These are phyloP conservation scores for Brassica juncea DNA, from an alignment of 345 rosid species.

Conservation along the genomic window DNA sequence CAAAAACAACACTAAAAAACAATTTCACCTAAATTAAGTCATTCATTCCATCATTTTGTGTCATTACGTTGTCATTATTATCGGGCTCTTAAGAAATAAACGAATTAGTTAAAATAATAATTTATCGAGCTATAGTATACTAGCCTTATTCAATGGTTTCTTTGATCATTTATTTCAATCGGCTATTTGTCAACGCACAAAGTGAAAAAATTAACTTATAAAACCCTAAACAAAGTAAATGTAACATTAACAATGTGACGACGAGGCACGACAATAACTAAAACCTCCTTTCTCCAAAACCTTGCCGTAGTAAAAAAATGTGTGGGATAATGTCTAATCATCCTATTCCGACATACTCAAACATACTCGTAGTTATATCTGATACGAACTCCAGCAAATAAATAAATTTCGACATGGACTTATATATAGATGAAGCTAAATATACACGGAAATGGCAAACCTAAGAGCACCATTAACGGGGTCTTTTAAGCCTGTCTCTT, in stretches of 20 bases:
- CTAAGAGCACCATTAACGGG: background rate
- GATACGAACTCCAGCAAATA: background rate
- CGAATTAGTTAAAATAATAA: background rate
- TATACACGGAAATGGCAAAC: background rate
- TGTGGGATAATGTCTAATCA: background rate
- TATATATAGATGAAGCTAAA: background rate
- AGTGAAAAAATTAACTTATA: background rate
- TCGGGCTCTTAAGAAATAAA: conserved; percentile 25
- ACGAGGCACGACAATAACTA: conserved; percentile 6
- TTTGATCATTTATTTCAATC: background rate
- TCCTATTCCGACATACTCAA: background rate
- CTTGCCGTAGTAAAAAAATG: background rate
- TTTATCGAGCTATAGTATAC: background rate
- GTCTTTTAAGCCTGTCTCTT: too few species aligned
- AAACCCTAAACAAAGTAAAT: background rate
- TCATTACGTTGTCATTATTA: background rate
- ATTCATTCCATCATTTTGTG: conserved; percentile 34
- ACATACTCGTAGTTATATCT: background rate
- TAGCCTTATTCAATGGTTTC: conserved; percentile 7
- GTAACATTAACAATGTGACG: background rate
- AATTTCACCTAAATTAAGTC: conserved; percentile 3
- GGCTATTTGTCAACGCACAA: conserved; percentile 14
- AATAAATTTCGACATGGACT: background rate
- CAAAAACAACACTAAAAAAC: conserved; percentile 14
- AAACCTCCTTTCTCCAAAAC: background rate